Conservation (phyloP, 164 flowering plant species). For the Nymphaea thermarum region DNA sequence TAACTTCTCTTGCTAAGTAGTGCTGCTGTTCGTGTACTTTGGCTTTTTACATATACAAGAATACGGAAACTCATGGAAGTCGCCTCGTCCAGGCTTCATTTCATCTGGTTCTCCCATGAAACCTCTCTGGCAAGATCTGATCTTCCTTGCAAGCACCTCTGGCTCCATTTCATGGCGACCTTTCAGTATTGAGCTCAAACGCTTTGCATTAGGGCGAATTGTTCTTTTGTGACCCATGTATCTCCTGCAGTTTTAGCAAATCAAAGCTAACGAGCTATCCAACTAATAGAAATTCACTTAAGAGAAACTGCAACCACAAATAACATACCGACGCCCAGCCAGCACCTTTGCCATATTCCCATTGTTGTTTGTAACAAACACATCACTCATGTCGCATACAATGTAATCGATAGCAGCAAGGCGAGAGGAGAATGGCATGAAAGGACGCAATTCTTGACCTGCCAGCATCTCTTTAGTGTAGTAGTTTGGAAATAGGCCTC, state of each 20-base stretch:
- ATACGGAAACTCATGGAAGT: constrained; percentile 79
- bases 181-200: constrained; percentile 66
- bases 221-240: constrained; percentile 96
- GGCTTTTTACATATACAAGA: constrained; percentile 62
- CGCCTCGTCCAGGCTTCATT: constrained; percentile 77
- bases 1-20: no score
- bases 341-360: constrained; percentile 99
- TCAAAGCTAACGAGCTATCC: not conserved
- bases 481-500: constrained; percentile 82
- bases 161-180: constrained; percentile 55
- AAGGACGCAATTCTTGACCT: constrained; percentile 58
- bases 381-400: constrained; percentile 90
- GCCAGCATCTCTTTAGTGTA: constrained; percentile 81
- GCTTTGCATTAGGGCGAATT: constrained; percentile 87
- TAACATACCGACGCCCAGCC: constrained; percentile 76
- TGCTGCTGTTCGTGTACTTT: no score
- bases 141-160: constrained; percentile 62
- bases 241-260: constrained; percentile 50
- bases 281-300: constrained; percentile 1
- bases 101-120: constrained; percentile 99
- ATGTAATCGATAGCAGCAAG: constrained; percentile 97
- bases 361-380: constrained; percentile 87
- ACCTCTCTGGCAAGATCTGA: constrained; percentile 67
- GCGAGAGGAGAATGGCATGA: constrained; percentile 74
- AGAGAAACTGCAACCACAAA: not conserved